These are phyloP conservation scores for Yamagishiella unicocca DNA, from an alignment of 139 green algal species.

Conservation along the genomic window DNA sequence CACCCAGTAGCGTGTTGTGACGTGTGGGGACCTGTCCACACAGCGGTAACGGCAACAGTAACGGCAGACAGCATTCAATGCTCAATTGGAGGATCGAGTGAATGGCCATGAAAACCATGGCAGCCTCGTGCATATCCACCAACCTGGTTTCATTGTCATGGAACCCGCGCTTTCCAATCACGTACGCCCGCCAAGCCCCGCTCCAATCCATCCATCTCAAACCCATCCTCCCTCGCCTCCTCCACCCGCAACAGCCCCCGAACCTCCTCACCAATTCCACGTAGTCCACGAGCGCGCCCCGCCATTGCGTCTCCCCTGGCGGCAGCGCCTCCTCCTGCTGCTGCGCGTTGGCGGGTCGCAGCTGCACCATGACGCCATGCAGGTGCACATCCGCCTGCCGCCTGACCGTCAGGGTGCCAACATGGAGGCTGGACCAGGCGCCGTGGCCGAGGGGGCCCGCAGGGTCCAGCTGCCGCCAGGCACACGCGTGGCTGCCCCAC, in stretches of 20 bases:
- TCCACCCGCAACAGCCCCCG: background rate
- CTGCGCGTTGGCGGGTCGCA: background rate
- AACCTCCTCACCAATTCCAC: conserved; percentile 34
- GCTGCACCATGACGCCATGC: conserved; percentile 37
- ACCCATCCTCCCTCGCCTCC: background rate
- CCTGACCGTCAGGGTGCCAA: conserved; percentile 8
- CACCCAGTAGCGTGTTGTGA: background rate
- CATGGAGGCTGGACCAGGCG: background rate
- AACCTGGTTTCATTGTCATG: no score
- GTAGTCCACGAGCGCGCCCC: conserved; percentile 41
- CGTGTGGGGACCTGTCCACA: background rate
- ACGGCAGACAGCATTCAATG: no score
- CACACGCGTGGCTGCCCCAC: background rate
- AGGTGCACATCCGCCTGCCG: conserved; percentile 20
- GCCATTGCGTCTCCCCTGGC: conserved; percentile 3
- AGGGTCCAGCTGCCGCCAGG: conserved; percentile 33
- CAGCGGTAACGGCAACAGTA: no score
- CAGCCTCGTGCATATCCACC: no score
- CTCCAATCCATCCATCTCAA: background rate
- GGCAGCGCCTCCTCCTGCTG: conserved; percentile 6
- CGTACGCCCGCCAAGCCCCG: background rate
- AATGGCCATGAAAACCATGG: no score
- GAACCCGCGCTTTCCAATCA: no score
- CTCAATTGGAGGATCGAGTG: no score
- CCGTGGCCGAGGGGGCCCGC: conserved; percentile 1